Evolutionary conservation across 1,284 basidiomycete species (phyloP), one percentile per base, ranked within the genome.

Genomic region (Microbotryum saponariae): DNA sequence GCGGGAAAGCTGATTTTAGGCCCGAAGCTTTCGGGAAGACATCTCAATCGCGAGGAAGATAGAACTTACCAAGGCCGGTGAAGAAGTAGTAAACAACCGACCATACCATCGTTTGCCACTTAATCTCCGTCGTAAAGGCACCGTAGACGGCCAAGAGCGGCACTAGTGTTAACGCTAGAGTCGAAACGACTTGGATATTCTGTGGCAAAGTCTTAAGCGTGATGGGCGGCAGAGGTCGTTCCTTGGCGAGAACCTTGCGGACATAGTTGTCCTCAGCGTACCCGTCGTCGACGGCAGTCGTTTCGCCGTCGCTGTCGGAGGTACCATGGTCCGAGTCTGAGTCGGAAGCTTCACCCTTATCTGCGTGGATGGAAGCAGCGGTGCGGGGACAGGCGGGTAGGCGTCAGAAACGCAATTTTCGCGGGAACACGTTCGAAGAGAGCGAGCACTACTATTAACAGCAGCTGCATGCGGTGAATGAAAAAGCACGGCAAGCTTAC

Each of bases 191-290:
- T 77, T 91, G 86, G 71, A 93, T 80, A 74, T 93, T 88, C 51
- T 79, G 78, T 70, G 78, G 76, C 65, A 83, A 76, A 74, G 87
- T 93, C 50, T 79, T 74, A 82, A 82, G 83, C 9, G 82, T 82
- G 73, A 93, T 79, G 6, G 89, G 89, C 1, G 89, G 89, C 18
- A 89, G 80, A 2, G 85, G 72, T 74, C 86, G 76, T 80, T 82
- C 73, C 82, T 75, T 86, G 74, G 84, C 84, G 74, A 94, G 82
- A 4, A 88, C 89, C 76, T 88, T 83, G 57, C 85, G 80, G 73
- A 96, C 89, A 73, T 92, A 94, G 81, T 92, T 92, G 78, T 91
- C 89, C 45, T 87, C 86, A 66, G 89, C 84, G 76, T 88, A 78
- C 69, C 81, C 72, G 67, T 79, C 78, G 62, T 72, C 71, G 46